phyloP scores from a whole-genome alignment of 1,139 yeast genomes.

The Zygoascus hellenicus region DNA sequence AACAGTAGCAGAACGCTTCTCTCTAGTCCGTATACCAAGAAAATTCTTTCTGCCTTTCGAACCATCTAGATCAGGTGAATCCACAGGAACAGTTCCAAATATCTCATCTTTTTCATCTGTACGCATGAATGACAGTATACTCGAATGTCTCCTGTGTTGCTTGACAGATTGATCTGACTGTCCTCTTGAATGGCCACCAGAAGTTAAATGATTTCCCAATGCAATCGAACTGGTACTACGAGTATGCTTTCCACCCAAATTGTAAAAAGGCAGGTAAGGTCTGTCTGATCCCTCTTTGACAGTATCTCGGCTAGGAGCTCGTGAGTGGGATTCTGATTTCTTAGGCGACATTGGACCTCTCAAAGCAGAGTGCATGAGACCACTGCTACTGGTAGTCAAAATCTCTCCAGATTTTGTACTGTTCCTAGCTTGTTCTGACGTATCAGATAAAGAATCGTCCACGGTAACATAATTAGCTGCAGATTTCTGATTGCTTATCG shows the following conservation, averaged over 20 bases:
- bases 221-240: constrained; percentile 14
- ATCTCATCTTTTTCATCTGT: constrained; percentile 6
- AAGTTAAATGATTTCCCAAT: neutral
- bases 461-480: neutral
- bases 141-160: constrained; percentile 21
- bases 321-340: constrained; percentile 15
- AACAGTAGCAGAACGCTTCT: constrained; percentile 12
- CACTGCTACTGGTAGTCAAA: constrained; percentile 4
- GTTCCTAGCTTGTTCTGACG: neutral
- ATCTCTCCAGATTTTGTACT: neutral
- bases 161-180: constrained; percentile 7
- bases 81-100: neutral
- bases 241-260: constrained; percentile 15
- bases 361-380: neutral
- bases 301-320: constrained; percentile 21
- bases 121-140: constrained; percentile 19
- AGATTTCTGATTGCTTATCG: neutral
- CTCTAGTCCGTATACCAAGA: constrained; percentile 4
- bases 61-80: constrained; percentile 1
- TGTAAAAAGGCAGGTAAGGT: constrained; percentile 7
- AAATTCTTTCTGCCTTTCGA: constrained; percentile 7
- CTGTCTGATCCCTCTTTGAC: constrained; percentile 11
- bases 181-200: constrained; percentile 1
- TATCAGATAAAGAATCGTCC: neutral
- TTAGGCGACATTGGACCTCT: constrained; percentile 4